Evolutionary conservation across 257 asterid genomes (phyloP), one percentile per base, ranked within the genome.

Genomic region (Solanum ossicruentum): DNA sequence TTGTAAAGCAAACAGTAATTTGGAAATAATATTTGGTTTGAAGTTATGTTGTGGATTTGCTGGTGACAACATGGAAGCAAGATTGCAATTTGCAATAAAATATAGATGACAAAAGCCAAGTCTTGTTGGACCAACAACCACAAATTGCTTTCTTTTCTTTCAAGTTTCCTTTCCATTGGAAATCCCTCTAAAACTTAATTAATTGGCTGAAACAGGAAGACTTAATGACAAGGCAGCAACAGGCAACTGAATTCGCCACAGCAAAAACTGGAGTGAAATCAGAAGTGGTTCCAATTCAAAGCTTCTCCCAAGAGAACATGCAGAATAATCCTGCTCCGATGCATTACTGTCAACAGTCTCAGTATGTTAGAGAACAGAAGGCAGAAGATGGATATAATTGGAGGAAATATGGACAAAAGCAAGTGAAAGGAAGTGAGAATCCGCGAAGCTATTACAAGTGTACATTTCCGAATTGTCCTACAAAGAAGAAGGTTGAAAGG

Each of bases 381-480:
- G 93, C 98, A 1, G 98, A 95, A 10, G 98, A 95, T 49, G 98
- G 98, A 12, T 95, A 95, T 90, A 93, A 92, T 58, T 95, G 98
- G 98, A 89, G 98, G 20, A 95, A 95, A 26, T 95, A 95, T 43
- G 98, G 98, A 8, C 97, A 95, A 71, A 95, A 95, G 23, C 97
- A 92, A 67, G 97, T 94, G 4, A 95, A 93, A 85, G 98, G 98
- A 13, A 95, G 98, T 72, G 96, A 95, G 72, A 95, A 95, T 87
- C 98, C 98, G 79, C 92, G 97, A 0, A 95, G 98, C 83, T 95
- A 95, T 79, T 95, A 89, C 91, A 95, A 95, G 89, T 95, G 98
- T 87, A 96, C 97, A 1, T 89, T 61, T 84, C 94, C 94, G 3
- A 93, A 86, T 72, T 96, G 99, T 73, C 98, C 98, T 1, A 94